Conservation (phyloP, 2,329 filamentous ascomycete species). For the Arachnomyces sp. region DNA sequence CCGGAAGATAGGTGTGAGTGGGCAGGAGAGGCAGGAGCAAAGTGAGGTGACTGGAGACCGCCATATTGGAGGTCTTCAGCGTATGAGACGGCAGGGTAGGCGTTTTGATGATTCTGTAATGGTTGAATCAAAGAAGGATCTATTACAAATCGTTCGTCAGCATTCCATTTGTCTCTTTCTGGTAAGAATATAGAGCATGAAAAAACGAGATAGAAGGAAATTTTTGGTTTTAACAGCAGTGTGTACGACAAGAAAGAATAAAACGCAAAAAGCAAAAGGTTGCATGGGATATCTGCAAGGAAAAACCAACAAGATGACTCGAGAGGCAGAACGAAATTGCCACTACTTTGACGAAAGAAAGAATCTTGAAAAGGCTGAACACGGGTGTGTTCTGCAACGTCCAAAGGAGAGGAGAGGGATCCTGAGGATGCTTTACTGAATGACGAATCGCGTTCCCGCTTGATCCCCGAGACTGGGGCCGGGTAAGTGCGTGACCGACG, state of each 20-base stretch:
- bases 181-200: neutral
- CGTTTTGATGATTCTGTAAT: constrained; percentile 25
- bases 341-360: constrained; percentile 49
- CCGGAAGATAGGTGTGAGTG: constrained; percentile 27
- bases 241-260: constrained; percentile 13
- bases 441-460: no score
- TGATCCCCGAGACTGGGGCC: no score
- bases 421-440: constrained; percentile 5
- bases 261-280: constrained; percentile 11
- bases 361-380: constrained; percentile 23
- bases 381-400: constrained; percentile 15
- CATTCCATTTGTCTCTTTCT: constrained; percentile 1
- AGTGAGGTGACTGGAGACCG: constrained; percentile 21
- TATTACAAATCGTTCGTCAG: constrained; percentile 20
- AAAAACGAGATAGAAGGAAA: constrained; percentile 6
- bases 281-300: constrained; percentile 7
- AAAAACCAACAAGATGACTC: constrained; percentile 48
- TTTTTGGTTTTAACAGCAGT: constrained; percentile 3
- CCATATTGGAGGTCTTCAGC: constrained; percentile 25
- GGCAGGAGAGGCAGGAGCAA: constrained; percentile 27
- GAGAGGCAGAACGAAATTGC: constrained; percentile 47
- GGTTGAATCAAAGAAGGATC: constrained; percentile 55
- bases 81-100: constrained; percentile 26
- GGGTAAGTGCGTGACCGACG: no score
- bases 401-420: constrained; percentile 17